phyloP scores from a whole-genome alignment of 495 filamentous ascomycete genomes.

The Trichoderma virens region DNA sequence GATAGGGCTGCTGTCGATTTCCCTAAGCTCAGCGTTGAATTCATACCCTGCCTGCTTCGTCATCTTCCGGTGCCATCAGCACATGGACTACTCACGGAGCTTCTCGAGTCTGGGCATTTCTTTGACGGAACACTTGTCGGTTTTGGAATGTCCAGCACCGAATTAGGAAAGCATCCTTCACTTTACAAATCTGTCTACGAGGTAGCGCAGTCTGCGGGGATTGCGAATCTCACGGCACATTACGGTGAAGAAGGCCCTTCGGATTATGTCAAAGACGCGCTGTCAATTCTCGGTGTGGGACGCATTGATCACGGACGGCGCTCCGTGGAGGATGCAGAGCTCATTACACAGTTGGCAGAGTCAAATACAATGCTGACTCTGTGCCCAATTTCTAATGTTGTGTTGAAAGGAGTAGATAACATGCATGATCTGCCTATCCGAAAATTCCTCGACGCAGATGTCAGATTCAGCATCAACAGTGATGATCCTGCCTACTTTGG shows the following conservation, averaged over 20 bases:
- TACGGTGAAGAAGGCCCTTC: slow-evolving; percentile 70
- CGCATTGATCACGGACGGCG: slow-evolving; percentile 70
- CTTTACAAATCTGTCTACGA: slow-evolving; percentile 54
- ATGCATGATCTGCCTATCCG: slow-evolving; percentile 57
- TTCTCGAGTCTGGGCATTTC: slow-evolving; percentile 44
- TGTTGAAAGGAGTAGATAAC: slow-evolving; percentile 48
- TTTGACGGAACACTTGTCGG: slow-evolving; percentile 46
- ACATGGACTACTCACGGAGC: slow-evolving; percentile 38
- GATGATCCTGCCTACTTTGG: slow-evolving; percentile 82
- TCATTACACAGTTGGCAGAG: slow-evolving; percentile 51
- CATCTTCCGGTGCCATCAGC: slow-evolving; percentile 55
- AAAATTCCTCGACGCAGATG: slow-evolving; percentile 54
- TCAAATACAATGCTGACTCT: slow-evolving; percentile 55
- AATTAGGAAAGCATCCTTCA: slow-evolving; percentile 55
- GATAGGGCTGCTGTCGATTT: slow-evolving; percentile 54
- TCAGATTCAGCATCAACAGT: slow-evolving; percentile 63
- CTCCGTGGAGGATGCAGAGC: slow-evolving; percentile 46
- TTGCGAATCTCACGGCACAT: slow-evolving; percentile 55
- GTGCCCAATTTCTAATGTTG: slow-evolving; percentile 69
- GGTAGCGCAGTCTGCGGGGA: slow-evolving; percentile 39
- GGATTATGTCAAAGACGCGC: slow-evolving; percentile 54
- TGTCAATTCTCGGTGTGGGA: slow-evolving; percentile 47
- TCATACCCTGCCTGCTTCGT: slow-evolving; percentile 64
- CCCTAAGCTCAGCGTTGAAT: slow-evolving; percentile 45
- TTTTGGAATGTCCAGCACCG: slow-evolving; percentile 61